These are phyloP conservation scores for Pythium brassicae DNA, from an alignment of 352 stramenopile species.

Conservation along the genomic window DNA sequence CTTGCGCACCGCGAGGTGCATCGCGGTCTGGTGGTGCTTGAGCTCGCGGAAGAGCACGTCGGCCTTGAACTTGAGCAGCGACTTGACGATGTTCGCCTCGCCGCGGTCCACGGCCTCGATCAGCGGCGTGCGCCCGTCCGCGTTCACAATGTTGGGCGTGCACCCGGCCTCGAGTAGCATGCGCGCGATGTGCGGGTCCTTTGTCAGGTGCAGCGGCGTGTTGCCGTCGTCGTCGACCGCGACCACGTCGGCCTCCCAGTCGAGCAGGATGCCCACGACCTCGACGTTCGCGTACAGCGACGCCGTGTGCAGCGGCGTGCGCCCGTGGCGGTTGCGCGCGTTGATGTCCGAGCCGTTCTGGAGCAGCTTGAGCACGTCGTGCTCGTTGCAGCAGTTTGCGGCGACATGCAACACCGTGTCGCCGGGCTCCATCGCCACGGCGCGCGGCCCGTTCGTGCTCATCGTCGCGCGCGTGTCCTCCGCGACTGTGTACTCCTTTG, in stretches of 20 bases:
- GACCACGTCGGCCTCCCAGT: conserved; percentile 78
- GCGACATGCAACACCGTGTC: conserved; percentile 85
- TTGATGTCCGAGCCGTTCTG: conserved; percentile 87
- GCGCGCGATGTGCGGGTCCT: conserved; percentile 64
- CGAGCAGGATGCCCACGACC: conserved; percentile 72
- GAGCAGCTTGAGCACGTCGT: conserved; percentile 80
- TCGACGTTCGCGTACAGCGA: conserved; percentile 80
- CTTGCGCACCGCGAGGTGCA: conserved; percentile 80
- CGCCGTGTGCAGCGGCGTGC: conserved; percentile 79
- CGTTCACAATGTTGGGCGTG: conserved; percentile 83
- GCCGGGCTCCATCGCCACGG: conserved; percentile 81
- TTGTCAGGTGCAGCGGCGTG: conserved; percentile 79
- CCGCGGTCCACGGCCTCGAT: conserved; percentile 77
- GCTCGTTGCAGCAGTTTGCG: conserved; percentile 83
- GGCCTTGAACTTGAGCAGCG: conserved; percentile 77
- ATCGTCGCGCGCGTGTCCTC: conserved; percentile 24
- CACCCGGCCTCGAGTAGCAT: conserved; percentile 82
- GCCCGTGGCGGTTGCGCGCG: conserved; percentile 67
- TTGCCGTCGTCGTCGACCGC: conserved; percentile 81
- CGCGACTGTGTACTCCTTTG: conserved; percentile 71
- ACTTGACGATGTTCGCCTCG: conserved; percentile 71
- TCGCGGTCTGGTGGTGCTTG: conserved; percentile 80
- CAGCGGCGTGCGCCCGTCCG: conserved; percentile 68
- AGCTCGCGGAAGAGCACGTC: conserved; percentile 82
- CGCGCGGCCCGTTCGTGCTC: conserved; percentile 45